Base-by-base conservation (phyloP, 768 basidiomycete genomes). In the Russula brevipes region DNA sequence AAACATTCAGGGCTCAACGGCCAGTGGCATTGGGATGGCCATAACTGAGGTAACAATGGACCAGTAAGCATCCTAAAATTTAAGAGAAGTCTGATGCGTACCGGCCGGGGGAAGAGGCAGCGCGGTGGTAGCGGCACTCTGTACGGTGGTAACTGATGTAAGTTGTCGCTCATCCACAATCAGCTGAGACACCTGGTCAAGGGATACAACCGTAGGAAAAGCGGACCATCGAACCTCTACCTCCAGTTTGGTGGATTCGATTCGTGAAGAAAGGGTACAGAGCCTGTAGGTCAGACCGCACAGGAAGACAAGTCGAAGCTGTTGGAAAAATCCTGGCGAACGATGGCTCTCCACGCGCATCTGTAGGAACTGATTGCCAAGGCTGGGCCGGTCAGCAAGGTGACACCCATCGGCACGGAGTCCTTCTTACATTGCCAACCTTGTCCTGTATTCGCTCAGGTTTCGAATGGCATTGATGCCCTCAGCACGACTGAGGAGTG, bases 341-440 rank as follows among this genome's bases (percentile, higher is more conserved):
- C 44, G 45, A 24, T 63, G 16, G 19, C 57, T 63, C 30, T 58
- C 57, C 6, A 31, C 49, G 11, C 57, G 57, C 46, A 63, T 46
- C 16, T 16, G 30, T 3, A 36, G 11, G 19, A 45, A n/a, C 4
- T 30, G 19, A 4, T 14, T 17, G 6, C 2, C 10, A 5, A 51
- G 31, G 33, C 49, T 62, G 61, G 36, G 33, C 17, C 24, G 30
- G 49, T 49, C 24, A 42, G 53, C 38, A 11, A 3, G 9, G 14
- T 7, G 38, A 1, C 24, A 39, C 5, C 36, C 1, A 7, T 16
- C 7, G 14, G 10, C 11, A n/a, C 36, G 36, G 12, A 36, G 5
- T n/a, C 31, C 19, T 36, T 6, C 51, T 7, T 46, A 60, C 59
- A 60, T 54, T 12, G 51, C 59, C 16, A 54, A 16, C 3, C 38